Base-by-base conservation (phyloP, 129 eudicot genomes). In the Artemisia tridentata region DNA sequence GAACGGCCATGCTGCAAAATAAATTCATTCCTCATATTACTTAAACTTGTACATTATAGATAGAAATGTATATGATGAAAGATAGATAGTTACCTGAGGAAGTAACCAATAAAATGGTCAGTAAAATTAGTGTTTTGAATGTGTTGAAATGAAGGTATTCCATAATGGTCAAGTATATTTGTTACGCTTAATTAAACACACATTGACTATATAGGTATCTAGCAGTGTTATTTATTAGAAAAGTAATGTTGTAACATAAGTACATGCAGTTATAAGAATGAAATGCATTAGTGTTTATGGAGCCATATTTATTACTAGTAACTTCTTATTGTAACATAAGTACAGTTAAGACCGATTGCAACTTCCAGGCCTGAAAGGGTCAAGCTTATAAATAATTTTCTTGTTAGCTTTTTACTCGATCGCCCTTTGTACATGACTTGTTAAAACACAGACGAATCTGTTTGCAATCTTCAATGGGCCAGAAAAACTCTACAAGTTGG, bases 91-190 rank as follows among this genome's bases (percentile, higher is more conserved):
- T 38, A 65, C 54, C 54, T 45, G 69, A 18, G 34, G 54, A 65
- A 45, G 69, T 43, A 43, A 65, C 53, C 69, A 65, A 65, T 9
- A 65, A 65, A 17, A 65, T 65, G 18, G 54, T 43, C 21, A 65
- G 14, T 27, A 65, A 19, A 18, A 10, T 17, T 9, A 65, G 7
- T 65, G 69, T 65, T 65, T 41, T 43, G 31, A 51, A 51, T 11
- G 53, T 64, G 17, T 38, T 38, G 45, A 38, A 38, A 38, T 38
- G 10, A 38, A 38, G 10, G 45, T 38, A 38, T 7, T 7, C 45
- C 45, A 38, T 38, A 2, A 38, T 38, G 45, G 8, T 38, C 45
- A 38, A 7, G 45, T 38, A 38, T 38, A 38, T 38, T 7, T 38
- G 45, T 38, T 38, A 7, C 1, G 45, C 7, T 38, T 38, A 38